These are phyloP conservation scores for Lasiosphaeria miniovina DNA, from an alignment of 495 filamentous ascomycete species.

Conservation along the genomic window DNA sequence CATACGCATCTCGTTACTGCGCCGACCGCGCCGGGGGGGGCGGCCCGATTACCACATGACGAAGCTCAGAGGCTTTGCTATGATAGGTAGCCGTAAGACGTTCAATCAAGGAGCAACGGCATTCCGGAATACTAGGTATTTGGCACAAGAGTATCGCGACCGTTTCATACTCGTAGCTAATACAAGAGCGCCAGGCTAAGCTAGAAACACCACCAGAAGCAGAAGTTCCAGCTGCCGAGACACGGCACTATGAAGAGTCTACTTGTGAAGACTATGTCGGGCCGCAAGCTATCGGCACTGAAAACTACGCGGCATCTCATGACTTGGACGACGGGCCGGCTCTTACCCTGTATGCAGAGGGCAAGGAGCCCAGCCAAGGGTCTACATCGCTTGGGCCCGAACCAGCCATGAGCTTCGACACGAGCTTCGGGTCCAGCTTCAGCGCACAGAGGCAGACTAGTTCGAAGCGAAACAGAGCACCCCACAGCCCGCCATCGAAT, in stretches of 20 bases:
- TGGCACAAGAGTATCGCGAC: constrained; percentile 19
- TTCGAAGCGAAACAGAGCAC: no score
- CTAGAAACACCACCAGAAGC: background rate
- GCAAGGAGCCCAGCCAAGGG: no score
- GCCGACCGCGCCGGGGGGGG: constrained; percentile 23
- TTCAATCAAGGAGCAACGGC: constrained; percentile 12
- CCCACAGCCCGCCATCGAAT: no score
- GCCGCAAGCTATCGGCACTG: no score
- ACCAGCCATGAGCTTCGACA: no score
- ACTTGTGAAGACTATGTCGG: constrained; percentile 6
- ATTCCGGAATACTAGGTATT: constrained; percentile 22
- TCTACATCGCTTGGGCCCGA: no score
- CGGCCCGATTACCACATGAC: constrained; percentile 44
- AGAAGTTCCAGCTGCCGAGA: constrained; percentile 5
- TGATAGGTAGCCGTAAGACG: background rate
- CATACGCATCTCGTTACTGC: constrained; percentile 36
- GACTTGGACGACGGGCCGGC: no score
- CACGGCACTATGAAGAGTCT: constrained; percentile 11
- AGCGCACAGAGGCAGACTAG: no score
- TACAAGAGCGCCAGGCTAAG: constrained; percentile 14
- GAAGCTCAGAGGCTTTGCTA: constrained; percentile 17
- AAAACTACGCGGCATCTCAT: no score
- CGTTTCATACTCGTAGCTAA: constrained; percentile 21
- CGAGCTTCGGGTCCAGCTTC: no score
- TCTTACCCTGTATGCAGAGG: no score